Percentiles rank a stretch among this genome's conserved stretches.
Conservation (phyloP, 129 eudicot species). For the Sambucus nigra region DNA sequence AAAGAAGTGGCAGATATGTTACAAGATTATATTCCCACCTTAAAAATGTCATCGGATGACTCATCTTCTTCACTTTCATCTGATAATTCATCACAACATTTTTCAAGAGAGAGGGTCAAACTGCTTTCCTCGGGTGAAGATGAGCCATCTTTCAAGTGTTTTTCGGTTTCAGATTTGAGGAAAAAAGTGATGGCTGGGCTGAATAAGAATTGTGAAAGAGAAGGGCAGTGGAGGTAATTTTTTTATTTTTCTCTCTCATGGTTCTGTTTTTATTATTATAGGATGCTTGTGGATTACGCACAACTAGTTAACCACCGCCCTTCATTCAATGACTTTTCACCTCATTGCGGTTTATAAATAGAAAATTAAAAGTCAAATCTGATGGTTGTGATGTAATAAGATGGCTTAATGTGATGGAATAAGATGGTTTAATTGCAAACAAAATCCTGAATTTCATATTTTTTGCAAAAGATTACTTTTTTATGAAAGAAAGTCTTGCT, state of each 20-base stretch:
- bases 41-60: constrained; percentile 54
- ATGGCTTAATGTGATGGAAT: background rate
- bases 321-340: constrained; percentile 17
- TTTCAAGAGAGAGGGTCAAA: constrained; percentile 56
- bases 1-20: constrained; percentile 92
- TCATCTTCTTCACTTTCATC: constrained; percentile 44
- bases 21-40: constrained; percentile 85
- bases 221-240: constrained; percentile 96
- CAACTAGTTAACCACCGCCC: constrained; percentile 20
- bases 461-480: too few relatives aligned
- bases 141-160: constrained; percentile 63
- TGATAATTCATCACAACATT: constrained; percentile 44
- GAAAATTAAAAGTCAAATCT: constrained; percentile 6
- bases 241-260: background rate
- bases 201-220: constrained; percentile 46
- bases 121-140: constrained; percentile 40
- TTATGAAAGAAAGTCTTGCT: too few relatives aligned
- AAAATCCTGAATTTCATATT: background rate
- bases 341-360: constrained; percentile 2
- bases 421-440: background rate
- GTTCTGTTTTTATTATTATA: background rate
- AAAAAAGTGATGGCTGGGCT: constrained; percentile 70
- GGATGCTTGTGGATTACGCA: constrained; percentile 41
- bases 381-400: background rate
- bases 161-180: constrained; percentile 94